A percentile compares a stretch with the other conserved stretches of the same genome.
Evolutionary conservation across 202 grass and related monocot species (phyloP).

Genomic region (Panicum hallii): DNA sequence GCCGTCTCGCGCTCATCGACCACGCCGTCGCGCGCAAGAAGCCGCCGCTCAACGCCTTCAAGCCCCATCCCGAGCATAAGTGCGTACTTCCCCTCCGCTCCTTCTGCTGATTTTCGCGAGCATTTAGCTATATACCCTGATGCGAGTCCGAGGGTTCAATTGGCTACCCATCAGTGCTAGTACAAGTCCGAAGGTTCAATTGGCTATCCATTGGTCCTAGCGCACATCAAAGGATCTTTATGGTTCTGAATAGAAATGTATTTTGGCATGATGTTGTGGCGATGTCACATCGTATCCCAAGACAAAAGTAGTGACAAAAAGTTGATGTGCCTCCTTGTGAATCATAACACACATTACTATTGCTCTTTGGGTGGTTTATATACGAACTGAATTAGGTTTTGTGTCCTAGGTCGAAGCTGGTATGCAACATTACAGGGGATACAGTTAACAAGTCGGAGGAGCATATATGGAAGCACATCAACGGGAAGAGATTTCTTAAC

Average conservation of each 20-base stretch:
- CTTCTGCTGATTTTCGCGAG: background rate
- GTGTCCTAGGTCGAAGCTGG: slow-evolving; percentile 63
- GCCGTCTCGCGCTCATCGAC: slow-evolving; percentile 84
- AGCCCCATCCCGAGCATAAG: slow-evolving; percentile 79
- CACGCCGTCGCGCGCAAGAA: slow-evolving; percentile 67
- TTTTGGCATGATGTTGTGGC: background rate
- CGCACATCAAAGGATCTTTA: background rate
- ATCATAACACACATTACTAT: background rate
- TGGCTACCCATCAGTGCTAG: background rate
- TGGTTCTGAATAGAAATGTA: slow-evolving; percentile 5
- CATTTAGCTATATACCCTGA: background rate
- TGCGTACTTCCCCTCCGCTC: slow-evolving; percentile 39
- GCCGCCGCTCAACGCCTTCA: slow-evolving; percentile 82
- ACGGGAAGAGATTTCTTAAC: slow-evolving; percentile 84
- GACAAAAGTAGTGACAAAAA: background rate
- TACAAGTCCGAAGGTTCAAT: background rate
- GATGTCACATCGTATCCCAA: background rate
- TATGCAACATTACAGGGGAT: slow-evolving; percentile 89
- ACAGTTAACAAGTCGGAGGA: slow-evolving; percentile 81
- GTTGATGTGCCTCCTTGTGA: background rate
- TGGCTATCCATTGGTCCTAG: background rate
- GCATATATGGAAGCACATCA: slow-evolving; percentile 97
- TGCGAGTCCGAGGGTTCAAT: background rate
- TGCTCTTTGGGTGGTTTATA: background rate
- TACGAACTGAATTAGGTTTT: slow-evolving; percentile 25